Base-by-base conservation (phyloP, 2,329 filamentous ascomycete genomes). In the Xylaria sp. region DNA sequence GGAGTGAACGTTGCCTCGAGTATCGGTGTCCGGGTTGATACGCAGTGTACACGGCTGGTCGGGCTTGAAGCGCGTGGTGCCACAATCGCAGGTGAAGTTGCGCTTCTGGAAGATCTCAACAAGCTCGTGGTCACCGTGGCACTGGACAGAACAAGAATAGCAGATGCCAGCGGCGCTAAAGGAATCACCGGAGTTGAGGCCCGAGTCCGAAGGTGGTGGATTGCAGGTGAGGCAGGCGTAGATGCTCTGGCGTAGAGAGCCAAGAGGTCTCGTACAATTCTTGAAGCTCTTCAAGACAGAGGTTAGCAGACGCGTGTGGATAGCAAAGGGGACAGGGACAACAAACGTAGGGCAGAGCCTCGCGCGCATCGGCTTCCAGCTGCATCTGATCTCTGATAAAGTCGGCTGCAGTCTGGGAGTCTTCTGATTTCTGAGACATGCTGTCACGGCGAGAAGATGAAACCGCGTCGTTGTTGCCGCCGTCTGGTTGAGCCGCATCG, bases 91-190 rank as follows among this genome's bases (percentile, higher is more conserved):
- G 48, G 93, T 93, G 77, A 99, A 98, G 81, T 97, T 91, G 76
- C 97, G 90, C 83, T 97, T 98, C 78, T 89, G 91, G 83, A 99
- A 99, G 23, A 99, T 91, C 81, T 99, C 96, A 59, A 98, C 96
- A 31, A 99, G 89, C 1, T 88, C 92, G 79, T 99, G 96, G 77
- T 98, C 94, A 73, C 96, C 95, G 77, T 99, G 96, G 79, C 96
- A 99, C 74, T 95, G 92, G 67, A 99, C 93, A 6, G 95, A 97
- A 83, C 96, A 99, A 26, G 94, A 93, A 77, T 99, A 99, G 84
- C 96, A 99, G 65, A 99, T 89, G 31, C 93, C 96, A 3, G 95
- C 96, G 6, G 91, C 85, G 7, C 84, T 87, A 79, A 91, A 92
- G 0, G 90, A 83, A 59, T 90, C 89, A 23, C 15, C n/a, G 31